Percentiles rank a stretch among this genome's conserved stretches.
Conservation (phyloP, 2,329 filamentous ascomycete genomes). For the Ilyonectria sp. region DNA sequence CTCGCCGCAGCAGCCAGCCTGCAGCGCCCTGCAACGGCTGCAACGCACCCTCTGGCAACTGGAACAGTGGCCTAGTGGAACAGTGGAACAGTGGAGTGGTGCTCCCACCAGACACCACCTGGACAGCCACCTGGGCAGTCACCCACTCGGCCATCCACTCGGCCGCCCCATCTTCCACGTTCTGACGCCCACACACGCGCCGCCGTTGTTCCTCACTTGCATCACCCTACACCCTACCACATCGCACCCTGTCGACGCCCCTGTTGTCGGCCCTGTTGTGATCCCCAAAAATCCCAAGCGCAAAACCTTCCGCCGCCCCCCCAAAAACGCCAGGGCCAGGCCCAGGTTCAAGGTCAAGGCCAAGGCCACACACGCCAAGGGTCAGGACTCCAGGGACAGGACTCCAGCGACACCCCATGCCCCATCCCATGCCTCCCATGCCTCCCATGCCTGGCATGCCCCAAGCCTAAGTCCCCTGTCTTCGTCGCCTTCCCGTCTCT, state of each 20-base stretch:
- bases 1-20: not conserved
- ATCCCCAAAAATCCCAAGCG: slow-evolving; percentile 48
- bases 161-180: slow-evolving; percentile 40
- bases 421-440: not conserved
- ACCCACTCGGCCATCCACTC: slow-evolving; percentile 36
- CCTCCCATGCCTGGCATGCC: not conserved
- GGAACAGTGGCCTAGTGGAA: not conserved
- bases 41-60: slow-evolving; percentile 1
- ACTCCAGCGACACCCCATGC: slow-evolving; percentile 20
- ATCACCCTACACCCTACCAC: slow-evolving; percentile 42
- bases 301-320: slow-evolving; percentile 44
- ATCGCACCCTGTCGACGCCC: slow-evolving; percentile 42
- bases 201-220: slow-evolving; percentile 49
- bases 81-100: slow-evolving; percentile 1
- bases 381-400: slow-evolving; percentile 16
- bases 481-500: slow-evolving; percentile 11
- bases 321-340: slow-evolving; percentile 29
- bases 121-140: slow-evolving; percentile 21
- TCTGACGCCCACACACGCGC: slow-evolving; percentile 43
- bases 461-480: not conserved
- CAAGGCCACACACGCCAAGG: slow-evolving; percentile 33
- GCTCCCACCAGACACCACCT: not conserved
- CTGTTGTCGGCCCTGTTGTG: slow-evolving; percentile 45
- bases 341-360: slow-evolving; percentile 31
- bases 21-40: not conserved